Evolutionary conservation across 31 red algal species (phyloP).

Genomic region (Odonthalia washingtoniensis): DNA sequence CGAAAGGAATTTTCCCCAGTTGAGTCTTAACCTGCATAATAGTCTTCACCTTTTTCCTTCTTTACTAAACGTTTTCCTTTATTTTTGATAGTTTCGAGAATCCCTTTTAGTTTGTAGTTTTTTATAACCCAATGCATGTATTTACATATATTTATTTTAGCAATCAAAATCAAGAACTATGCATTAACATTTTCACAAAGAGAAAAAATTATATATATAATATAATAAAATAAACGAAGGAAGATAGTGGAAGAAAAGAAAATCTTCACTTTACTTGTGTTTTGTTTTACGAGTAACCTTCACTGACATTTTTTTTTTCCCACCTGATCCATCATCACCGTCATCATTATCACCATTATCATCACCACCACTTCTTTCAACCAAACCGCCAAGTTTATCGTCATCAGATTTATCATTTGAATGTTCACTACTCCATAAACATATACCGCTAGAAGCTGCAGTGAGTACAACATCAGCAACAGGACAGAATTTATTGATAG

Average conservation of each 20-base stretch:
- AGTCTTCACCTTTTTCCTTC: too few relatives aligned
- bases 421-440: slow-evolving; percentile 59
- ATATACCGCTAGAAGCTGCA: slow-evolving; percentile 58
- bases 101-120: too few relatives aligned
- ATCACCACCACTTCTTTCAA: not conserved
- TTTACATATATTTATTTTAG: too few relatives aligned
- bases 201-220: too few relatives aligned
- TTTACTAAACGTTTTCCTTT: too few relatives aligned
- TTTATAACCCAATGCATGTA: too few relatives aligned
- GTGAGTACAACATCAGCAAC: slow-evolving; percentile 69
- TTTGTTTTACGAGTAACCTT: not conserved
- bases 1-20: not conserved
- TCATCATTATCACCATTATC: slow-evolving; percentile 37
- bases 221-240: too few relatives aligned
- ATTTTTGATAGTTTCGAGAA: too few relatives aligned
- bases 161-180: too few relatives aligned
- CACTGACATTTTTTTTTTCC: not conserved
- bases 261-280: not conserved
- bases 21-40: slow-evolving; percentile 2
- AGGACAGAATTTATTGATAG: slow-evolving; percentile 74
- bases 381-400: slow-evolving; percentile 8
- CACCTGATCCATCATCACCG: slow-evolving; percentile 18
- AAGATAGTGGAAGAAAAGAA: too few relatives aligned
- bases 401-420: slow-evolving; percentile 7
- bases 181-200: too few relatives aligned